Base-by-base conservation (phyloP, 2,329 filamentous ascomycete species). In the Fusarium buxicola region DNA sequence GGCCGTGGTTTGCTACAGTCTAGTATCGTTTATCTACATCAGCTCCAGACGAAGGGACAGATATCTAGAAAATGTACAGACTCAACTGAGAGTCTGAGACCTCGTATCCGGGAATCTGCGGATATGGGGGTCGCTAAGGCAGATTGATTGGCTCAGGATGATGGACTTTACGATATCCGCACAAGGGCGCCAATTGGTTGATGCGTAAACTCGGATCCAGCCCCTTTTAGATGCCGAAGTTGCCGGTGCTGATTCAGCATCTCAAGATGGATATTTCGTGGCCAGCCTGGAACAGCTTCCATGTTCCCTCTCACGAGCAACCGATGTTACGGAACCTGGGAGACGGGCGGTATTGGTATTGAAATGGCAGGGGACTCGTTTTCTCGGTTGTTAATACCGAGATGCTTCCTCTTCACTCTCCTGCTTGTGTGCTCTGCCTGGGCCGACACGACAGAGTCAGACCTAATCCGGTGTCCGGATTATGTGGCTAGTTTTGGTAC, bases 401-500 rank as follows among this genome's bases (percentile, higher is more conserved):
- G 10, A 55, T 40, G 25, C 21, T 63, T 30, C 28, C 61, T 10
- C 32, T 60, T 27, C 25, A 40, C n/a, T 28, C 24, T 39, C 38
- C 50, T 58, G n/a, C n/a, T 51, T n/a, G 35, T 15, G 24, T 34
- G 39, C 18, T 58, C 28, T 18, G 50, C 34, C 41, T 47, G 47
- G 40, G 62, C 67, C 13, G 52, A 31, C 21, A 18, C 59, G 27
- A 41, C 60, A 21, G 43, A 32, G n/a, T 30, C 47, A 24, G 50
- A 36, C 8, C 43, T 68, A 2, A 28, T 56, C 16, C 55, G 49
- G 4, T 65, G 60, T 28, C 74, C 74, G 5, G 69, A 75, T 39
- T 75, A 70, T 46, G 72, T 75, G 15, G 67, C 67, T 9, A 62
- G 58, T 13, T 47, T 74, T 36, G 73, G 73, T 75, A 70, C 21